A percentile compares a stretch with the other conserved stretches of the same genome.
Evolutionary conservation across 2,329 filamentous ascomycete genomes (phyloP).

Genomic region (Fusarium hainanense): DNA sequence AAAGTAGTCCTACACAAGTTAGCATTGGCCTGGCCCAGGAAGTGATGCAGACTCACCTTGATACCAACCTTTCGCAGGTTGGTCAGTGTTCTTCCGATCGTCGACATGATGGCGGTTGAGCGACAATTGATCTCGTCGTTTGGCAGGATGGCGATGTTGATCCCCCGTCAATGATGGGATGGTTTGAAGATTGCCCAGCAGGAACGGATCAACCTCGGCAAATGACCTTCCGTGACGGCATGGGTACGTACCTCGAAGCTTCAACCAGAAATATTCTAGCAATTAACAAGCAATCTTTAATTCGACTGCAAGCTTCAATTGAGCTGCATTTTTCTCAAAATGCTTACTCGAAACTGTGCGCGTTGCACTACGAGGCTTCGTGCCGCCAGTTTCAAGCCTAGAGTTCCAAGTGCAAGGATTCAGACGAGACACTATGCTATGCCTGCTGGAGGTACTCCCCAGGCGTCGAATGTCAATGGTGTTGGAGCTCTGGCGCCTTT

Average conservation of each 20-base stretch:
- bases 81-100: slow-evolving; percentile 83
- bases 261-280: slow-evolving; percentile 34
- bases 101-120: slow-evolving; percentile 79
- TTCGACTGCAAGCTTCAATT: slow-evolving; percentile 5
- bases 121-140: slow-evolving; percentile 45
- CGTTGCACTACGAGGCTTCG: slow-evolving; percentile 47
- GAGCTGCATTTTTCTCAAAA: slow-evolving; percentile 25
- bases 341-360: slow-evolving; percentile 53
- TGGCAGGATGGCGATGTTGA: slow-evolving; percentile 25
- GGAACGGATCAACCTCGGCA: slow-evolving; percentile 49
- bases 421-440: slow-evolving; percentile 57
- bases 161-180: slow-evolving; percentile 33
- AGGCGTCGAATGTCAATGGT: slow-evolving; percentile 31
- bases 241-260: slow-evolving; percentile 36
- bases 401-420: slow-evolving; percentile 47
- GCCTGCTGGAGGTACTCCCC: slow-evolving; percentile 45
- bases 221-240: slow-evolving; percentile 28
- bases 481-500: slow-evolving; percentile 64
- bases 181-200: slow-evolving; percentile 39
- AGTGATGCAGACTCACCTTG: slow-evolving; percentile 68
- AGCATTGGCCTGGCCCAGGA: slow-evolving; percentile 22
- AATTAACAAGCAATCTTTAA: slow-evolving; percentile 32
- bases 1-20: slow-evolving; percentile 77
- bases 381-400: slow-evolving; percentile 39
- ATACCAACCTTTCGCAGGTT: slow-evolving; percentile 89